These are phyloP conservation scores for Annulohypoxylon stygium DNA, from an alignment of 495 filamentous ascomycete genomes.

Conservation along the genomic window DNA sequence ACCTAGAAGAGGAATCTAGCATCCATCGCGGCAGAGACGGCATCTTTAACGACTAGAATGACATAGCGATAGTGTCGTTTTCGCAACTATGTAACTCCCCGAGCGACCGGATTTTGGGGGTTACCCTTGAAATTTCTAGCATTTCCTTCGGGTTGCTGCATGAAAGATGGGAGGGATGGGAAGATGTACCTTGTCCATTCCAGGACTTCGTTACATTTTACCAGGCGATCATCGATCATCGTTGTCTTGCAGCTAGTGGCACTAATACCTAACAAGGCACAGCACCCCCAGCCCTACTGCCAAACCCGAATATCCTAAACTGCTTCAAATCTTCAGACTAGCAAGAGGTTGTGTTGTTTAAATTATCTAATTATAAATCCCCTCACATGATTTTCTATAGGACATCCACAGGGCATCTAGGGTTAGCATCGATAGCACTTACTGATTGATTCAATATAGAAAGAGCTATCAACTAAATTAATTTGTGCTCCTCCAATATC, in stretches of 20 bases:
- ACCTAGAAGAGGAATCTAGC: neutral
- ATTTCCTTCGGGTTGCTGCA: conserved; percentile 16
- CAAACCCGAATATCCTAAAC: conserved; percentile 3
- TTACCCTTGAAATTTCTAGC: neutral
- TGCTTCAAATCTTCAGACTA: neutral
- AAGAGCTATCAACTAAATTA: conserved; percentile 5
- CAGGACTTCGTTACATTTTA: conserved; percentile 16
- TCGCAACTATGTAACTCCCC: neutral
- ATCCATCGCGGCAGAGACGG: conserved; percentile 31
- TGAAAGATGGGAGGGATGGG: conserved; percentile 22
- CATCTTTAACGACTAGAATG: conserved; percentile 15
- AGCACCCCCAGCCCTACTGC: conserved; percentile 26
- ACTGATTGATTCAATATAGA: conserved; percentile 2
- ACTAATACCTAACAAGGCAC: conserved; percentile 16
- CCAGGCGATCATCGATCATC: conserved; percentile 40
- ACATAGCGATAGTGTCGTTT: neutral
- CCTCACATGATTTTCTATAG: neutral
- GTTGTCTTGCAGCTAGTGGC: conserved; percentile 20
- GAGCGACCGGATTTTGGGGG: conserved; percentile 17
- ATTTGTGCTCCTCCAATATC: conserved; percentile 17
- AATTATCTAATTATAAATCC: neutral
- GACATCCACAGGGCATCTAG: neutral
- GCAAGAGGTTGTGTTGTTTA: neutral
- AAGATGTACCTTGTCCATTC: conserved; percentile 24
- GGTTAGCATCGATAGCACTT: neutral